Evolutionary conservation across 129 eudicot species (phyloP), one percentile per base, ranked within the genome.

Genomic region (Smallanthus sonchifolius): DNA sequence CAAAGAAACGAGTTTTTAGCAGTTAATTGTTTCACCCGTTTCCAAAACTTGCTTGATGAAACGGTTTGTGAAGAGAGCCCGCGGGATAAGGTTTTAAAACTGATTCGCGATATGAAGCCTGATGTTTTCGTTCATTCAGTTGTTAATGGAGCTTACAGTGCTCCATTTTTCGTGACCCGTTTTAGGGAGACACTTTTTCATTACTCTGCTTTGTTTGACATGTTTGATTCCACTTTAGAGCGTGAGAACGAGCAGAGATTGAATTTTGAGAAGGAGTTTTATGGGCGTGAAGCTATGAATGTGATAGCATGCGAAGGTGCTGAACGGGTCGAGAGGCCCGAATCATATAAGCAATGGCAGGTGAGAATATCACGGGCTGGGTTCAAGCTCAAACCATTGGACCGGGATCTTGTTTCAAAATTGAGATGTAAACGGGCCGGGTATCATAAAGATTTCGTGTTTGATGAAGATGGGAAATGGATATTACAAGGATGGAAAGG

Each of bases 401-500:
- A 83, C 19, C 44, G 51, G 60, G 87, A 86, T 20, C 52, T 86
- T 9, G 70, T 88, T 45, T 32, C 62, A 64, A 69, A 74, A 30
- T 64, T 86, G 24, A 79, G 82, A 11, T 76, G 79, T 14, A 86
- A 81, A 39, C 78, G 74, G 28, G 40, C 20, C 37, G 75, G 82
- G 48, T 88, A 85, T 75, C 90, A 86, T 67, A 77, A 83, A 49
- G 91, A 88, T 72, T 88, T 88, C 13, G 67, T 76, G 35, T 82
- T 85, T 51, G 88, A 86, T 52, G 88, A 85, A 78, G 91, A 86
- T 40, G 79, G 91, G 7, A 79, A 83, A 54, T 88, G 91, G 91
- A 48, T 88, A 71, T 66, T 88, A 9, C 91, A 86, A 70, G 86
- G 91, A 45, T 83, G 88, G 91, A 86, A 86, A 51, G 93, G 93